phyloP scores from a whole-genome alignment of 371 early-diverging fungal species.

The Batrachochytrium dendrobatidis region DNA sequence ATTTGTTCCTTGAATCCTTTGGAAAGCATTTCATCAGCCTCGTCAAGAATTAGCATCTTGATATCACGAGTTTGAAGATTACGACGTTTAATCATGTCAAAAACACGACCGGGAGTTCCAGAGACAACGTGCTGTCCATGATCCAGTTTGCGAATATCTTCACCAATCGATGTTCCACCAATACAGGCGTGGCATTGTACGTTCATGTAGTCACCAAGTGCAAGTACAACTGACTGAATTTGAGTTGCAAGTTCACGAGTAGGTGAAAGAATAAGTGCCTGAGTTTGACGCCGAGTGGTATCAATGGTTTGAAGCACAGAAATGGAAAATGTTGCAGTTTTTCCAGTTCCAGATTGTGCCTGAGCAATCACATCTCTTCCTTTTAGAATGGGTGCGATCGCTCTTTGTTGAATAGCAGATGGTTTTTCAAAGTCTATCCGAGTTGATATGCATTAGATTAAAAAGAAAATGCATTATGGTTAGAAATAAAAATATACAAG shows the following conservation, averaged over 20 bases:
- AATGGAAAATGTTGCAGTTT: constrained; percentile 99
- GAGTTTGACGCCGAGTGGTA: constrained; percentile 72
- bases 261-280: constrained; percentile 95
- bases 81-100: constrained; percentile 95
- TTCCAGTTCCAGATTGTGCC: constrained; percentile 99
- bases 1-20: constrained; percentile 98
- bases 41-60: constrained; percentile 97
- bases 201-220: constrained; percentile 88
- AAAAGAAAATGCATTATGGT: neutral
- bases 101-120: constrained; percentile 99
- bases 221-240: constrained; percentile 88
- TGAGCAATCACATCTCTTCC: constrained; percentile 98
- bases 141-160: constrained; percentile 85
- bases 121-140: constrained; percentile 92
- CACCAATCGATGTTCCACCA: constrained; percentile 91
- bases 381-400: constrained; percentile 88
- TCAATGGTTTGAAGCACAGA: constrained; percentile 93
- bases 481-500: neutral
- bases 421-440: constrained; percentile 68
- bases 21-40: constrained; percentile 99
- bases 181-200: constrained; percentile 92
- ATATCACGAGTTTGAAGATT: constrained; percentile 80
- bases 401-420: constrained; percentile 97
- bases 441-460: neutral
- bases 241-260: constrained; percentile 99